phyloP scores from a whole-genome alignment of 306 rosid genomes.

The Cicer bijugum region DNA sequence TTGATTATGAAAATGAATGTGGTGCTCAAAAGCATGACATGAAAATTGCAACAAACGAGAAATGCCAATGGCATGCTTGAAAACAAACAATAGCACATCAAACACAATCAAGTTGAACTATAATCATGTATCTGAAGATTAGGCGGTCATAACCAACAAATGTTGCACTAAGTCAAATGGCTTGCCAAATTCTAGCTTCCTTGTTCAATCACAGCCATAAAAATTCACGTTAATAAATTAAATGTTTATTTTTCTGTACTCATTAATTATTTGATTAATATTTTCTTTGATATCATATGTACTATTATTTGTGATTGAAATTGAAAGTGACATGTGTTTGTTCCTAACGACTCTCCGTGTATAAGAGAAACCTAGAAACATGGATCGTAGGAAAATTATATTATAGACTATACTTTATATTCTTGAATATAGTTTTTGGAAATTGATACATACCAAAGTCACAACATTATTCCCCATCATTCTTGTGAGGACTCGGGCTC shows the following conservation, averaged over 20 bases:
- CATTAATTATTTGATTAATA: neutral
- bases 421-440: neutral
- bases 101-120: slow-evolving; percentile 30
- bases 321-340: slow-evolving; percentile 47
- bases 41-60: slow-evolving; percentile 5
- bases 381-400: slow-evolving; percentile 29
- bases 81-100: neutral
- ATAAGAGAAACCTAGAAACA: slow-evolving; percentile 50
- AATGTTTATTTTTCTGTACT: neutral
- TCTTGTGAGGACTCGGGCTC: slow-evolving; percentile 63
- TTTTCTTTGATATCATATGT: slow-evolving; percentile 23
- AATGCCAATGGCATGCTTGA: slow-evolving; percentile 29
- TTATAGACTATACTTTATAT: slow-evolving; percentile 27
- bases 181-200: slow-evolving; percentile 6
- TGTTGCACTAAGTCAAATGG: slow-evolving; percentile 46
- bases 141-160: slow-evolving; percentile 23
- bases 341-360: slow-evolving; percentile 20
- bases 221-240: slow-evolving; percentile 26
- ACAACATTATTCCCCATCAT: slow-evolving; percentile 44
- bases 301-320: neutral
- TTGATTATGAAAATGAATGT: neutral
- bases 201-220: slow-evolving; percentile 42
- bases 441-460: slow-evolving; percentile 36
- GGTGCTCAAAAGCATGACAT: neutral
- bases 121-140: slow-evolving; percentile 37